phyloP scores from a whole-genome alignment of 331 rosid genomes.

The Quercus lobata region DNA sequence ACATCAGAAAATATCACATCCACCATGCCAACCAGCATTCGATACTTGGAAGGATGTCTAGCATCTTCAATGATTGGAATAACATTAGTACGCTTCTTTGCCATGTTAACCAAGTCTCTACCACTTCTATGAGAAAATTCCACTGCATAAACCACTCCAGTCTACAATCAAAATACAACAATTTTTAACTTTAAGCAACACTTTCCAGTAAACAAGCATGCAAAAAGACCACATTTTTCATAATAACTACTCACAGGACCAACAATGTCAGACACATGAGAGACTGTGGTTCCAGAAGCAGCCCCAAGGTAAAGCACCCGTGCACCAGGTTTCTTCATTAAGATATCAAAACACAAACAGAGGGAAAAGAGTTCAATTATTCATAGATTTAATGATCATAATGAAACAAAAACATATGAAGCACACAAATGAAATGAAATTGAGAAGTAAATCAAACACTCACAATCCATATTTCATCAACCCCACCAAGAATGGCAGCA shows the following conservation, averaged over 20 bases:
- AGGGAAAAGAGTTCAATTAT: neutral
- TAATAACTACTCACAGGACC: constrained; percentile 61
- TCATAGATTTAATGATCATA: neutral
- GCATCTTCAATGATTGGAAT: constrained; percentile 46
- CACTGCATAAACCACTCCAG: constrained; percentile 86
- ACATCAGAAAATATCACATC: constrained; percentile 98
- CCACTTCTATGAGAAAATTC: constrained; percentile 96
- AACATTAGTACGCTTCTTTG: constrained; percentile 81
- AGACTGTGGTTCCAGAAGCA: constrained; percentile 92
- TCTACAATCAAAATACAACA: constrained; percentile 25
- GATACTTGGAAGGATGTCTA: constrained; percentile 71
- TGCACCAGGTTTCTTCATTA: constrained; percentile 75
- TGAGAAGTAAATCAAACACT: constrained; percentile 10
- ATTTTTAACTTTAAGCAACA: neutral
- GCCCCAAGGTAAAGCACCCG: constrained; percentile 87
- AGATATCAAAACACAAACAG: neutral
- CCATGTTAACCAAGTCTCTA: constrained; percentile 94
- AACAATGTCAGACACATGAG: constrained; percentile 92
- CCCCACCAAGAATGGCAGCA: constrained; percentile 90
- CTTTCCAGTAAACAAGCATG: too few relatives aligned
- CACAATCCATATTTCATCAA: constrained; percentile 87
- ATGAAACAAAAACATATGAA: neutral
- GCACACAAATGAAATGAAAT: neutral
- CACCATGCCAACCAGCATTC: constrained; percentile 91
- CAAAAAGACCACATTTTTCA: too few relatives aligned